Base-by-base conservation (phyloP, 768 basidiomycete species). In the Solioccasus polychromus region DNA sequence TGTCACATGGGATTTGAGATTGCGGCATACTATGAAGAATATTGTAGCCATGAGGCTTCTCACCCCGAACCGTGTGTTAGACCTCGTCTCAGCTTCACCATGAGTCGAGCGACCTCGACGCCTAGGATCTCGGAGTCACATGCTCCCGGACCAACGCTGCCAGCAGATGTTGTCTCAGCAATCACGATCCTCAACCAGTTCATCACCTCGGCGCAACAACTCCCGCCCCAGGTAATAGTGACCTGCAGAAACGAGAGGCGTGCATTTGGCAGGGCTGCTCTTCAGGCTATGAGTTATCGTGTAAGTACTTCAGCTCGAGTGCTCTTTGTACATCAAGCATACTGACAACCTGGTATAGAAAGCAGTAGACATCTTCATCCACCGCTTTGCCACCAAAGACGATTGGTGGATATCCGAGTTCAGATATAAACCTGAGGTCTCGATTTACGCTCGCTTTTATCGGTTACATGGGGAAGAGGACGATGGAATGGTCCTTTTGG, bases 331-430 rank as follows among this genome's bases (percentile, higher is more conserved):
- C 32, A 46, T 28, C n/a, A n/a, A n/a, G n/a, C 18, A 22, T 39
- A 29, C 46, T 59, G 42, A 64, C 31, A 12, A 25, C 8, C n/a
- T 17, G 18, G 28, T 31, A 28, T 45, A 65, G 63, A 65, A 63
- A 61, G 63, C 46, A 23, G 52, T 53, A 29, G 63, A 65, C 18
- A 15, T 67, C 20, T 65, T 65, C 45, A 59, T 65, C 4, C 66
- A 64, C 26, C 66, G 63, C 19, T 65, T 65, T 29, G 63, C 63
- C 18, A 65, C 65, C 39, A 65, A 65, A 34, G 63, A 65, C 37
- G 63, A 65, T 19, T 65, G 63, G 63, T 65, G 65, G 65, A 58
- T 65, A 63, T 67, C 63, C 29, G 63, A 65, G 37, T 61, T 44
- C 42, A 56, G 46, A 48, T 65, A 65, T 22, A 65, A 67, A 41